phyloP scores from a whole-genome alignment of 2,329 filamentous ascomycete species.

The Fusarium cyanostomum region DNA sequence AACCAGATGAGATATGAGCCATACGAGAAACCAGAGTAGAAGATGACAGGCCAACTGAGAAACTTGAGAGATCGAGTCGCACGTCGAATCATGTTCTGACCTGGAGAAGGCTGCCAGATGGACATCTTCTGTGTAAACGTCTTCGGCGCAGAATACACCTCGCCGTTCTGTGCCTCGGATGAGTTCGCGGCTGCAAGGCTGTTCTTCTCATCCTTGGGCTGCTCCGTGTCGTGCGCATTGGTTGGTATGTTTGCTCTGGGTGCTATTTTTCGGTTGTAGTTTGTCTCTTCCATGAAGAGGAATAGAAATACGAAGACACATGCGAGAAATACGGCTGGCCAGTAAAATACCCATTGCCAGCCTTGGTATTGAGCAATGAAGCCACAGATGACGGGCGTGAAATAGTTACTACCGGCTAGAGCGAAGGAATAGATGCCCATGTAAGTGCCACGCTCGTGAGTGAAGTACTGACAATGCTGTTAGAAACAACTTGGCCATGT shows the following conservation, averaged over 20 bases:
- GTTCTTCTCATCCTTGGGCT: conserved; percentile 12
- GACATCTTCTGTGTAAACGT: conserved; percentile 55
- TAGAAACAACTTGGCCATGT: fast-evolving
- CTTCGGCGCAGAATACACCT: conserved; percentile 42
- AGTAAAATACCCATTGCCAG: conserved; percentile 56
- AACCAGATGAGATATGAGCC: conserved; percentile 55
- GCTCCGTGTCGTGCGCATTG: neutral
- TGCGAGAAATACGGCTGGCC: conserved; percentile 52
- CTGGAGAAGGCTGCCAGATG: conserved; percentile 49
- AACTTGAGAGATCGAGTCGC: conserved; percentile 50
- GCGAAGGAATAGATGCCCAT: conserved; percentile 54
- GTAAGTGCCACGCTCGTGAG: conserved; percentile 56
- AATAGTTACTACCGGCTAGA: conserved; percentile 54
- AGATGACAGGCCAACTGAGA: conserved; percentile 54
- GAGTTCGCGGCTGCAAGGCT: neutral
- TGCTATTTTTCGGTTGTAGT: conserved; percentile 53
- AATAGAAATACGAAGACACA: conserved; percentile 54
- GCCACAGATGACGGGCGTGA: conserved; percentile 56
- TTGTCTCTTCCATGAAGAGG: conserved; percentile 69
- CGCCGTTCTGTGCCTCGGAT: neutral
- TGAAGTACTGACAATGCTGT: conserved; percentile 41
- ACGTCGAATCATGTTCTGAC: conserved; percentile 48
- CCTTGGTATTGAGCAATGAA: conserved; percentile 55
- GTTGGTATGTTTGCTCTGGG: neutral
- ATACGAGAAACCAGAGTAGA: conserved; percentile 55